Evolutionary conservation across 1,139 yeast genomes (phyloP).

Genomic region (Meyerozyma athensensis): DNA sequence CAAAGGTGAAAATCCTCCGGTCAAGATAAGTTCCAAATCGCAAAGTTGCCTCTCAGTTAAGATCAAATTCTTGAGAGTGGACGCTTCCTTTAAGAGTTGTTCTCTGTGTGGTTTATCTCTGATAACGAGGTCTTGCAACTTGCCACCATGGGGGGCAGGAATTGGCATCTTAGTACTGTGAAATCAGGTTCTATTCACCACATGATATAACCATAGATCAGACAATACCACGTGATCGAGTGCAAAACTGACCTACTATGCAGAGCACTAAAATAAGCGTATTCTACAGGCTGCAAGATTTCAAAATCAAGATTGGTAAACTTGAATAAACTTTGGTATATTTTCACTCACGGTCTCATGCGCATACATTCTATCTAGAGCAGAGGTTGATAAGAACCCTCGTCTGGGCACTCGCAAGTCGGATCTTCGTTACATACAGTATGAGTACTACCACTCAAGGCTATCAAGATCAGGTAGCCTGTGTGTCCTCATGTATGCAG

Average conservation of each 20-base stretch:
- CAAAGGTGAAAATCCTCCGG: conserved; percentile 94
- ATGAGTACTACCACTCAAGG: too few relatives aligned
- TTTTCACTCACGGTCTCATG: too few relatives aligned
- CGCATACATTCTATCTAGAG: too few relatives aligned
- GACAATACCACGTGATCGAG: conserved; percentile 3
- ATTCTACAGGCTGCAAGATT: too few relatives aligned
- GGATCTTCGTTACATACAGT: too few relatives aligned
- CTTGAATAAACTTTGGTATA: too few relatives aligned
- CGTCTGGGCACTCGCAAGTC: too few relatives aligned
- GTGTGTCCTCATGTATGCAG: too few relatives aligned
- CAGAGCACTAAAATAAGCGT: too few relatives aligned
- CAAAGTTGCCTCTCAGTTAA: conserved; percentile 88
- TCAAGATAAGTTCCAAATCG: conserved; percentile 84
- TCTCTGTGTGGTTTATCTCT: conserved; percentile 67
- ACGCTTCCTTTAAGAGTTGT: conserved; percentile 52
- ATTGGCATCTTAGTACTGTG: conserved; percentile 37
- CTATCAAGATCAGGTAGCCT: too few relatives aligned
- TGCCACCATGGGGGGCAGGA: conserved; percentile 91
- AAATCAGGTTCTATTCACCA: not conserved
- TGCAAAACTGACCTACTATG: not conserved
- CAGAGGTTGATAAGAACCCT: too few relatives aligned
- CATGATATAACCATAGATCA: not conserved
- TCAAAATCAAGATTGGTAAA: too few relatives aligned
- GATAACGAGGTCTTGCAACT: conserved; percentile 74
- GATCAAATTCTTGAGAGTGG: conserved; percentile 43